A percentile compares a stretch with the other conserved stretches of the same genome.
Conservation (phyloP, 352 stramenopile species). For the Vaucheria bursata region DNA sequence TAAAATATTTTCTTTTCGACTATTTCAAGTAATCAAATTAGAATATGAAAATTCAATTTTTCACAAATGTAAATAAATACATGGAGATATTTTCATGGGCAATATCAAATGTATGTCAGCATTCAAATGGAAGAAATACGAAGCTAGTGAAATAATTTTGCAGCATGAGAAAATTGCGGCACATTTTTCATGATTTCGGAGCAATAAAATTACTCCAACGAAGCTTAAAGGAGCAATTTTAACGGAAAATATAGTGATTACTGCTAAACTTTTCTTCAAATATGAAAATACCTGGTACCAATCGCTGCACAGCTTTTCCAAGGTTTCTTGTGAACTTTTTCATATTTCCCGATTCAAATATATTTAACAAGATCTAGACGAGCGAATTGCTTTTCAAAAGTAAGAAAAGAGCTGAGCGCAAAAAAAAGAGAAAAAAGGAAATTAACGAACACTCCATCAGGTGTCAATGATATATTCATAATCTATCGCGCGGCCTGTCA, state of each 20-base stretch:
- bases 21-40: no score
- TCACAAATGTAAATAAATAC: no score
- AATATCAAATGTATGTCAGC: no score
- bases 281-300: conserved; percentile 8
- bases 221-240: background rate
- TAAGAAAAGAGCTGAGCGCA: no score
- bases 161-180: background rate
- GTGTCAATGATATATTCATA: no score
- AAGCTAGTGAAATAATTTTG: background rate
- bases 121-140: no score
- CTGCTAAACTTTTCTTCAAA: background rate
- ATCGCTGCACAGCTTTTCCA: conserved; percentile 19
- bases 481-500: no score
- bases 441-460: background rate
- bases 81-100: no score
- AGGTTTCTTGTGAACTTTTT: conserved; percentile 23
- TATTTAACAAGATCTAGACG: no score
- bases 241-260: background rate
- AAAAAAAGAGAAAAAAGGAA: background rate
- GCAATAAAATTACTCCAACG: background rate
- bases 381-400: no score
- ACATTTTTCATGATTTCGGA: background rate
- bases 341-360: background rate
- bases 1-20: no score
- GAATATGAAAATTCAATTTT: no score